Base-by-base conservation (phyloP, 257 asterid species). In the Orobanche coerulescens region DNA sequence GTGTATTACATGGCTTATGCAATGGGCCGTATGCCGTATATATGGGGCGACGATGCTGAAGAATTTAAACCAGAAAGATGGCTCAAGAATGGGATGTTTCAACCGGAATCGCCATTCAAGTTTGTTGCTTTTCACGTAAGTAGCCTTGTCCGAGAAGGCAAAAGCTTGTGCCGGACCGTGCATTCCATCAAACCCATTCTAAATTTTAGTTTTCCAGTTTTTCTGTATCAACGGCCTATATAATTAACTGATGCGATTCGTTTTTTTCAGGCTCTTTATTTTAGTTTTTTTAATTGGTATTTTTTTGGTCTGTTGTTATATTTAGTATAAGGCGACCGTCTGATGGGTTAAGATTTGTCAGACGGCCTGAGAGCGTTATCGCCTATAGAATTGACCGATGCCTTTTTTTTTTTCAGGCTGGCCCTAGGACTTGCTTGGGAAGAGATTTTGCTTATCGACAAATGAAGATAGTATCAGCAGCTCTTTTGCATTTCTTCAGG, bases 11-110 rank as follows among this genome's bases (percentile, higher is more conserved):
- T 76, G 61, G 70, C 96, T 15, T 85, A 85, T 47, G 83, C 92
- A 14, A 83, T 85, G 94, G 94, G 90, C n/a, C 71, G 94, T 2
- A 85, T 88, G 93, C 18, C 73, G 1, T 71, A 71, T 26, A 53
- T 88, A 4, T 87, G 94, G 96, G 92, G 96, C 1, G 81, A 81
- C 14, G 85, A 85, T 33, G 90, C 86, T 18, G 76, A 75, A 43
- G 90, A 82, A 4, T 84, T 84, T 51, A 67, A 54, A 59, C 94
- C 94, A 0, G 84, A 88, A 53, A 75, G 94, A 79, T 88, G 96
- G 95, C 81, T 85, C 42, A 67, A 76, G 59, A 51, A 85, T 53
- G 86, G 88, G 46, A 56, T 56, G 22, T 85, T 88, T 62, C 83
- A 76, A 69, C 90, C 89, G 0, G 76, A 81, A 40, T 82, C 90